These are phyloP conservation scores for Epichloe gansuensis DNA, from an alignment of 2,329 filamentous ascomycete species.

Conservation along the genomic window DNA sequence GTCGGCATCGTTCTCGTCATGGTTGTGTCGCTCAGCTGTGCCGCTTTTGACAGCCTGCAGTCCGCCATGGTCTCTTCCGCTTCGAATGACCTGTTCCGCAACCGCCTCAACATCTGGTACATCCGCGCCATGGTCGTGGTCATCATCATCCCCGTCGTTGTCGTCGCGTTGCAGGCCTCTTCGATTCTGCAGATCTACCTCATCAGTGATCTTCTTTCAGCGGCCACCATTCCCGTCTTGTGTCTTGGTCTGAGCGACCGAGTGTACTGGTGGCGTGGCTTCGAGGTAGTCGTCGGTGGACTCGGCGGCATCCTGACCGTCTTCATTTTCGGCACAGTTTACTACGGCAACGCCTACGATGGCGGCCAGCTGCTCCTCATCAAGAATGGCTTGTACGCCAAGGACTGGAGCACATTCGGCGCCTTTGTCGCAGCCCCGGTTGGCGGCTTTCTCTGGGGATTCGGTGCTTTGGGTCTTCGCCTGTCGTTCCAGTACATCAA, in stretches of 20 bases:
- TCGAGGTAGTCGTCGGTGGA: slow-evolving; percentile 68
- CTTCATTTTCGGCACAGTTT: slow-evolving; percentile 70
- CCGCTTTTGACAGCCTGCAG: slow-evolving; percentile 71
- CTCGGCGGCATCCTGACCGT: slow-evolving; percentile 68
- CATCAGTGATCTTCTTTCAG: slow-evolving; percentile 69
- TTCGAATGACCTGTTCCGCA: slow-evolving; percentile 76
- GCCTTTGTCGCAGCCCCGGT: slow-evolving; percentile 72
- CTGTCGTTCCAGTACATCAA: slow-evolving; percentile 44
- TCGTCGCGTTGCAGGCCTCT: slow-evolving; percentile 62
- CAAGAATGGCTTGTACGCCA: slow-evolving; percentile 59
- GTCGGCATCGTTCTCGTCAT: slow-evolving; percentile 72
- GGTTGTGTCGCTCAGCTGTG: slow-evolving; percentile 63
- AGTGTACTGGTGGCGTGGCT: slow-evolving; percentile 69
- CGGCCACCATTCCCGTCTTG: slow-evolving; percentile 62
- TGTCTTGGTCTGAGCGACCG: slow-evolving; percentile 57
- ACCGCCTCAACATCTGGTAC: slow-evolving; percentile 63
- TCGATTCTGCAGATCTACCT: slow-evolving; percentile 72
- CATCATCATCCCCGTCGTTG: slow-evolving; percentile 61
- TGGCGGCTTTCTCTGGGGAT: slow-evolving; percentile 61
- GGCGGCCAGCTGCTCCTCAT: slow-evolving; percentile 61
- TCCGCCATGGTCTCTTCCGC: slow-evolving; percentile 76
- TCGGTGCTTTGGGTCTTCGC: slow-evolving; percentile 48
- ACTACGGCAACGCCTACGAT: slow-evolving; percentile 53
- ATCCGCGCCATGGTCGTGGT: slow-evolving; percentile 59
- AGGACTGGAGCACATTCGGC: slow-evolving; percentile 74